Evolutionary conservation across 192 early-diverging fungal species (phyloP).

Genomic region (Coemansia sp.): DNA sequence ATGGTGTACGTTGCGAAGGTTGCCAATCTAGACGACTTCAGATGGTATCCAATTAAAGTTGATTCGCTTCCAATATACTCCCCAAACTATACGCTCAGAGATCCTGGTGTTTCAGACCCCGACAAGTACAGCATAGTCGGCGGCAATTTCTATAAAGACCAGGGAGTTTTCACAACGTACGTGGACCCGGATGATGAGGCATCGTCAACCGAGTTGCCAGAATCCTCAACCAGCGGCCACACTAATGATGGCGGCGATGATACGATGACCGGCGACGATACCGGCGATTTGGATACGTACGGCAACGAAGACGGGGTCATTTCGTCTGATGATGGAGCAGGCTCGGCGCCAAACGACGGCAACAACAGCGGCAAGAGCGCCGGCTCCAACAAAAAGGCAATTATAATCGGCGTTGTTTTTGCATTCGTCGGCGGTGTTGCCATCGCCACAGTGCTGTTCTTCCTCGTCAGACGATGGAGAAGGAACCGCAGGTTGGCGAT

Average conservation of each 20-base stretch:
- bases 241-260: too few species aligned
- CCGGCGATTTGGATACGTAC: neutral
- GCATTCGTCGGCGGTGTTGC: neutral
- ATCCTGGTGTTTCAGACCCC: neutral
- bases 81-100: conserved; percentile 3
- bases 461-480: neutral
- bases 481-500: neutral
- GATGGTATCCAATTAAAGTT: neutral
- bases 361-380: neutral
- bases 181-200: too few species aligned
- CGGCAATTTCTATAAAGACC: conserved; percentile 7
- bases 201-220: neutral
- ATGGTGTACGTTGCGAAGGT: conserved; percentile 12
- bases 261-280: neutral
- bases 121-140: neutral
- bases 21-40: neutral
- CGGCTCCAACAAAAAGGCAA: neutral
- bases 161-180: neutral
- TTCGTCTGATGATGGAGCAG: neutral
- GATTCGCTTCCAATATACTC: neutral
- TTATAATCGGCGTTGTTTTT: conserved; percentile 6
- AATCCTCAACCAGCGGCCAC: neutral
- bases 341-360: neutral
- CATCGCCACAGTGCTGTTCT: neutral
- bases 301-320: too few species aligned